Evolutionary conservation across 2,329 filamentous ascomycete species (phyloP).

Genomic region (Apiospora aurea): DNA sequence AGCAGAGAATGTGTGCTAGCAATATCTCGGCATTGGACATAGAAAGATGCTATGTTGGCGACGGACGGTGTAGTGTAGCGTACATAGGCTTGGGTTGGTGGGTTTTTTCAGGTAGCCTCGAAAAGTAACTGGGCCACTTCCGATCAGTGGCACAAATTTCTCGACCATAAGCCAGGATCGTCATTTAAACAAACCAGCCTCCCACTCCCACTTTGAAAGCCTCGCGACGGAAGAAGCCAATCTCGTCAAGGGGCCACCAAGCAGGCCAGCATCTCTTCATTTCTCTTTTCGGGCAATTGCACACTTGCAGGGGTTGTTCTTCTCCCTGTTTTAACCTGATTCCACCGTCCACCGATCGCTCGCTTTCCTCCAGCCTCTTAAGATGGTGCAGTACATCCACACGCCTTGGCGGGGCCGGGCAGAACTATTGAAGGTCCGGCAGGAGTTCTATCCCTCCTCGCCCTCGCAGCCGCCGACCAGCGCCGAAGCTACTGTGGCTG

Average conservation of each 20-base stretch:
- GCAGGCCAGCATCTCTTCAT: neutral
- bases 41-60: neutral
- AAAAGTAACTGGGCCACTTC: neutral
- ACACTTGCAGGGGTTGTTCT: neutral
- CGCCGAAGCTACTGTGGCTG: neutral
- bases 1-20: neutral
- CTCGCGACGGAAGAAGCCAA: neutral
- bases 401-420: slow-evolving; percentile 74
- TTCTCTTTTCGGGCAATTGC: slow-evolving; percentile 17
- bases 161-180: slow-evolving; percentile 13
- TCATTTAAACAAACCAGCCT: slow-evolving; percentile 12
- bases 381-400: slow-evolving; percentile 77
- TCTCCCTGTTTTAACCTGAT: neutral
- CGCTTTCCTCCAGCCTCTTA: neutral
- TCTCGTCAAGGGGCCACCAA: neutral
- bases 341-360: neutral
- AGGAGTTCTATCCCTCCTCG: slow-evolving; percentile 64
- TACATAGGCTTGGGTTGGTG: neutral
- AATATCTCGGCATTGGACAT: neutral
- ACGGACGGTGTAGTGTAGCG: neutral
- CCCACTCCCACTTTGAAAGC: slow-evolving; percentile 10
- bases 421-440: slow-evolving; percentile 71
- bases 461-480: slow-evolving; percentile 28
- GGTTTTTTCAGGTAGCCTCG: neutral
- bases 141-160: neutral